phyloP scores from a whole-genome alignment of 176 grass and related monocot species.

The Melocanna baccifera region DNA sequence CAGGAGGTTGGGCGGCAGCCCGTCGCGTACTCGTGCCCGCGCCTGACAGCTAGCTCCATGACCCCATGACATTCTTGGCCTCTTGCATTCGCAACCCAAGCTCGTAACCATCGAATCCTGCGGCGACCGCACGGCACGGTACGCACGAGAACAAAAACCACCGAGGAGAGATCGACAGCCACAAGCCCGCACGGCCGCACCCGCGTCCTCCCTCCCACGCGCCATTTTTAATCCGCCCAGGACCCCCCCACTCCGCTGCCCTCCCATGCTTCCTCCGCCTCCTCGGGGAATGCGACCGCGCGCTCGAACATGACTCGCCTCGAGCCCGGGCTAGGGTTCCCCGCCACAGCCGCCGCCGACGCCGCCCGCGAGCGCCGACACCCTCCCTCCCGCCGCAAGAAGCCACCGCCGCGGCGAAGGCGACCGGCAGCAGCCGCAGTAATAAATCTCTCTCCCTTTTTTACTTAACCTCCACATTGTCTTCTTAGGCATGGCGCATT shows the following conservation, averaged over 20 bases:
- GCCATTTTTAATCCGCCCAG: conserved; percentile 37
- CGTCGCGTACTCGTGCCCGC: background rate
- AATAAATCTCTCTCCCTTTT: background rate
- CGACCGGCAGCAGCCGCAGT: conserved; percentile 30
- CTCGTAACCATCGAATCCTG: background rate
- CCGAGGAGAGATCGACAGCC: background rate
- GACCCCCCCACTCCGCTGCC: background rate
- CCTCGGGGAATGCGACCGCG: conserved; percentile 54
- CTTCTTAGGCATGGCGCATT: background rate
- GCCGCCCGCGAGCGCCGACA: conserved; percentile 10
- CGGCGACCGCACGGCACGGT: background rate
- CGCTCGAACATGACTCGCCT: conserved; percentile 47
- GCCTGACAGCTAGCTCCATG: background rate
- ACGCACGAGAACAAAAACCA: background rate
- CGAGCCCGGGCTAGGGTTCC: conserved; percentile 53
- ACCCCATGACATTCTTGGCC: background rate
- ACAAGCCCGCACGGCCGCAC: background rate
- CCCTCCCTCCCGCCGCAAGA: conserved; percentile 25
- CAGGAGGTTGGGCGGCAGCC: background rate
- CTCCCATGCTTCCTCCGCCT: background rate
- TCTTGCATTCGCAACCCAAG: background rate
- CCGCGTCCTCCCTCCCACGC: background rate
- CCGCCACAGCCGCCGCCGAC: background rate
- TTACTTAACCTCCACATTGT: conserved; percentile 1
- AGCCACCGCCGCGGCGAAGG: conserved; percentile 33